These are phyloP conservation scores for Terfezia claveryi DNA, from an alignment of 495 filamentous ascomycete species.

Conservation along the genomic window DNA sequence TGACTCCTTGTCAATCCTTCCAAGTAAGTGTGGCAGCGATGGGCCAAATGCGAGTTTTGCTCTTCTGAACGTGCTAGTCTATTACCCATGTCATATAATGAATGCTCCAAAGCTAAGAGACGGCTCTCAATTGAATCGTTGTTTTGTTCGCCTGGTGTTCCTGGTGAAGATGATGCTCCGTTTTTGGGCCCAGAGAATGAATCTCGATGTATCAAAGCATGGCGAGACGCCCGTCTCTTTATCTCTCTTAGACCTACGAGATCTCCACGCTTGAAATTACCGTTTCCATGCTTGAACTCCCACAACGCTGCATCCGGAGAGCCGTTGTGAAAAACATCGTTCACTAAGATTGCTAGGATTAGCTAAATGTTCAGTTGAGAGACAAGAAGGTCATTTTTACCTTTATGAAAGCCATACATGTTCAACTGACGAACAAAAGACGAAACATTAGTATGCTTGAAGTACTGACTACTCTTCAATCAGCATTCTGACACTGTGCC, in stretches of 20 bases:
- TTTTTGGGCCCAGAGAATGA: slow-evolving; percentile 62
- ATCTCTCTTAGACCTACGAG: slow-evolving; percentile 82
- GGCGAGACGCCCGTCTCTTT: slow-evolving; percentile 85
- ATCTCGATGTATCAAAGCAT: slow-evolving; percentile 85
- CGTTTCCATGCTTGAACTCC: slow-evolving; percentile 98
- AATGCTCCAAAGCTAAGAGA: slow-evolving; percentile 56
- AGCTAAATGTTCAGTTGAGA: slow-evolving; percentile 1
- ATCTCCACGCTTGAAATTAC: slow-evolving; percentile 90
- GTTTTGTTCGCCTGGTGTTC: slow-evolving; percentile 52
- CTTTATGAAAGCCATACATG: slow-evolving; percentile 99
- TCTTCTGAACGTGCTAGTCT: slow-evolving; percentile 69
- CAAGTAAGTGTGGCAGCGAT: slow-evolving; percentile 59
- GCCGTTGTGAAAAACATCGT: slow-evolving; percentile 94
- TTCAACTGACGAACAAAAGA: slow-evolving; percentile 96
- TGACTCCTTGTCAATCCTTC: slow-evolving; percentile 61
- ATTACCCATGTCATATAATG: slow-evolving; percentile 53
- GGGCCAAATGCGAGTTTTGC: slow-evolving; percentile 48
- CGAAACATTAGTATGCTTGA: slow-evolving; percentile 97
- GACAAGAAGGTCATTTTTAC: slow-evolving; percentile 26
- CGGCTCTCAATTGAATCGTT: slow-evolving; percentile 53
- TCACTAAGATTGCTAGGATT: slow-evolving; percentile 34
- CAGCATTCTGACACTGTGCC: slow-evolving; percentile 8
- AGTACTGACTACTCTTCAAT: slow-evolving; percentile 47
- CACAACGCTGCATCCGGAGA: slow-evolving; percentile 87
- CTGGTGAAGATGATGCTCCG: slow-evolving; percentile 47